Percentiles rank a stretch among this genome's conserved stretches.
Conservation (phyloP, 768 basidiomycete genomes). For the Russula foetens region DNA sequence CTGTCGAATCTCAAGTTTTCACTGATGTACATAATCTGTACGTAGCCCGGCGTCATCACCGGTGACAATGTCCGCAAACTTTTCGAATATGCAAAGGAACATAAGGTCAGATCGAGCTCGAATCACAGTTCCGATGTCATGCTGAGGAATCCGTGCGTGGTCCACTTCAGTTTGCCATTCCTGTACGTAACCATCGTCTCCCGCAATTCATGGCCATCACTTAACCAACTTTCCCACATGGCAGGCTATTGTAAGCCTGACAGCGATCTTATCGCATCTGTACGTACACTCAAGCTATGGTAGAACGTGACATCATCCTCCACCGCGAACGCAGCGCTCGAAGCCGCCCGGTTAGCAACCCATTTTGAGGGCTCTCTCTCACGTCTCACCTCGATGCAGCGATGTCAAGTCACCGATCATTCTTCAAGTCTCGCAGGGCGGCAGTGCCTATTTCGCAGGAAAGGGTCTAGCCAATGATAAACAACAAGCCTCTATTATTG, state of each 20-base stretch:
- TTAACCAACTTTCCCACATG: conserved; percentile 14
- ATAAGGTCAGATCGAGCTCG: conserved; percentile 53
- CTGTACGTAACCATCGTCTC: conserved; percentile 42
- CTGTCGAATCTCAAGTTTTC: neutral
- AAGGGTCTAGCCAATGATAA: conserved; percentile 94
- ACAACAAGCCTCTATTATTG: conserved; percentile 91
- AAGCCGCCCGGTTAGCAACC: conserved; percentile 73
- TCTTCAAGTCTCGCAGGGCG: conserved; percentile 95
- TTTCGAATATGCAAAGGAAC: conserved; percentile 86
- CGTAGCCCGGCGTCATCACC: conserved; percentile 92
- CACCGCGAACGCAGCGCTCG: conserved; percentile 86
- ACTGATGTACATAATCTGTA: neutral
- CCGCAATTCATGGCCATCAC: neutral
- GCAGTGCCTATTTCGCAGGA: conserved; percentile 91
- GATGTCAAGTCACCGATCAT: conserved; percentile 98
- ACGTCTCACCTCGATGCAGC: conserved; percentile 32
- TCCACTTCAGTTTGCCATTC: conserved; percentile 66
- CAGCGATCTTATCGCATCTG: conserved; percentile 13
- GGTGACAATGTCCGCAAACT: conserved; percentile 93
- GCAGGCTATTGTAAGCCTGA: conserved; percentile 65
- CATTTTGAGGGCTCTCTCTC: neutral
- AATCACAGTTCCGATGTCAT: conserved; percentile 3
- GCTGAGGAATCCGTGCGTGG: conserved; percentile 11
- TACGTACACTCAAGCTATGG: neutral
- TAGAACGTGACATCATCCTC: conserved; percentile 98